Conservation (phyloP, 1,139 yeast genomes). For the Magnusiomyces tetraspermus region DNA sequence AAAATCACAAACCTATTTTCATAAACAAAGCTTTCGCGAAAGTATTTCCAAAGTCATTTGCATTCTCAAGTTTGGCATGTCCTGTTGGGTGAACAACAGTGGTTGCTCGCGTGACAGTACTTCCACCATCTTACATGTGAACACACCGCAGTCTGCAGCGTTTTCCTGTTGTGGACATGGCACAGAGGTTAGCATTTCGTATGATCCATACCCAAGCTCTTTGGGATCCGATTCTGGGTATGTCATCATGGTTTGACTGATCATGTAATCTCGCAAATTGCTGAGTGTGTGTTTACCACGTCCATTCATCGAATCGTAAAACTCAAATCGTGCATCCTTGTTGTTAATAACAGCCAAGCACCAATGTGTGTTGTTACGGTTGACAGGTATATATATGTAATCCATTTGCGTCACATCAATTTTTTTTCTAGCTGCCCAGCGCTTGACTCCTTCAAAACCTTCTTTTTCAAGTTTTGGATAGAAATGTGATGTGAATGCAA, state of each 20-base stretch:
- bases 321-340: slow-evolving; percentile 46
- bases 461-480: slow-evolving; percentile 53
- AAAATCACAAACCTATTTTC: neutral
- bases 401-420: slow-evolving; percentile 56
- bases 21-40: slow-evolving; percentile 14
- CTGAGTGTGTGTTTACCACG: slow-evolving; percentile 46
- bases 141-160: slow-evolving; percentile 94
- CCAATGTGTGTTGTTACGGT: slow-evolving; percentile 83
- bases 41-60: slow-evolving; percentile 54
- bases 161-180: slow-evolving; percentile 79
- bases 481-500: slow-evolving; percentile 82
- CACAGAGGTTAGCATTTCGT: slow-evolving; percentile 18
- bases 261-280: slow-evolving; percentile 42
- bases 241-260: slow-evolving; percentile 27
- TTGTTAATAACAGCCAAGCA: slow-evolving; percentile 76
- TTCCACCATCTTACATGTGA: slow-evolving; percentile 71
- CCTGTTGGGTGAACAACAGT: slow-evolving; percentile 51
- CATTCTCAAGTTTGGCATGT: slow-evolving; percentile 59
- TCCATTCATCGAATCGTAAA: slow-evolving; percentile 67
- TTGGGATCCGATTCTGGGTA: slow-evolving; percentile 34
- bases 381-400: slow-evolving; percentile 71
- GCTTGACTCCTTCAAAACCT: slow-evolving; percentile 73
- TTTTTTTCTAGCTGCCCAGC: slow-evolving; percentile 87
- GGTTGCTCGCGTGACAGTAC: slow-evolving; percentile 41
- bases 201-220: slow-evolving; percentile 20